These are phyloP conservation scores for Mycosarcoma mackinlayi DNA, from an alignment of 1,284 basidiomycete species.

Conservation along the genomic window DNA sequence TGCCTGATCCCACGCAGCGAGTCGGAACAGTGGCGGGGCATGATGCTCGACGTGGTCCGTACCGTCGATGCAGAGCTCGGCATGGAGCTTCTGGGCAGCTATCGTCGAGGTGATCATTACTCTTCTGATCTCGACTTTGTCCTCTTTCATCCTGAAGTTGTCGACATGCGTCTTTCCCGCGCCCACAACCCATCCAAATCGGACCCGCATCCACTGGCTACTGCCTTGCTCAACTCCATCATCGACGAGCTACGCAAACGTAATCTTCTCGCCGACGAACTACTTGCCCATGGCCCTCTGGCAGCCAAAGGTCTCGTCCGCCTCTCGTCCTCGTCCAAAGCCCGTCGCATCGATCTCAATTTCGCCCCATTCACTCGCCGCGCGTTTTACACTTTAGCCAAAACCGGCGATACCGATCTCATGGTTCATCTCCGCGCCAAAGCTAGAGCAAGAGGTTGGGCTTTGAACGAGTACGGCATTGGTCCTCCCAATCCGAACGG, in stretches of 20 bases:
- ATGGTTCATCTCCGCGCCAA: conserved; percentile 34
- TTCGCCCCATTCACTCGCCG: conserved; percentile 33
- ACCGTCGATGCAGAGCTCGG: conserved; percentile 23
- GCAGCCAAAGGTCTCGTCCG: conserved; percentile 30
- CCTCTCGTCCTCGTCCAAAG: conserved; percentile 13
- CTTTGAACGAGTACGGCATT: conserved; percentile 39
- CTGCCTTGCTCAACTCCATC: conserved; percentile 8
- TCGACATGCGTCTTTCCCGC: conserved; percentile 18
- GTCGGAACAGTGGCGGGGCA: conserved; percentile 21
- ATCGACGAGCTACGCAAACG: conserved; percentile 11
- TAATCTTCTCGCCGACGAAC: conserved; percentile 20
- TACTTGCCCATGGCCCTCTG: conserved; percentile 30
- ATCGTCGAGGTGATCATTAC: conserved; percentile 38
- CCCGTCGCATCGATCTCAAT: conserved; percentile 36
- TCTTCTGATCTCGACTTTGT: conserved; percentile 46
- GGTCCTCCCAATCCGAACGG: conserved; percentile 36
- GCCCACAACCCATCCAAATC: conserved; percentile 1
- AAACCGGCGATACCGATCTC: conserved; percentile 37
- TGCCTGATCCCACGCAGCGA: conserved; percentile 34
- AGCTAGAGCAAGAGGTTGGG: conserved; percentile 25
- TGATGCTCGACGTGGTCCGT: conserved; percentile 18
- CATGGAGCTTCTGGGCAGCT: conserved; percentile 32
- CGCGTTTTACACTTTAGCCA: conserved; percentile 39
- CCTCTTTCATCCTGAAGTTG: conserved; percentile 25
- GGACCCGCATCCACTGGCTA: conserved; percentile 16